Evolutionary conservation across 768 basidiomycete genomes (phyloP).

Genomic region (Hygrophorus pudorinus): DNA sequence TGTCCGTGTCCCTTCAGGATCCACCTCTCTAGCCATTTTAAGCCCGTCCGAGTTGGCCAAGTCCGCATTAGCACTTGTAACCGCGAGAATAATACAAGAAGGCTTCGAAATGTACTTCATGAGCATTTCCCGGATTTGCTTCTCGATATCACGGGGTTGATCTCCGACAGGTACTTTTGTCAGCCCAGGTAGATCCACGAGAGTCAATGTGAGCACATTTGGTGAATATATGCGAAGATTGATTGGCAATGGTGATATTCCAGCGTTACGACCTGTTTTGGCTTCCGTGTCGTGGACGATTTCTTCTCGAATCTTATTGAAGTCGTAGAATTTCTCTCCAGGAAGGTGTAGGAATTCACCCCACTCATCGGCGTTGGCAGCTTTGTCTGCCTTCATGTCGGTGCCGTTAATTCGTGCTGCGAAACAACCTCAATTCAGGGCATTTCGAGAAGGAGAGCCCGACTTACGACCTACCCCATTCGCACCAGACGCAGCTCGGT

Average conservation of each 20-base stretch:
- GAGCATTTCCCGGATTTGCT: slow-evolving; percentile 95
- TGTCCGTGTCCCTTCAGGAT: slow-evolving; percentile 92
- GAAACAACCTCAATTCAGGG: slow-evolving; percentile 12
- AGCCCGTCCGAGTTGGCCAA: slow-evolving; percentile 97
- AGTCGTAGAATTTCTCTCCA: slow-evolving; percentile 96
- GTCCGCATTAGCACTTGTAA: slow-evolving; percentile 93
- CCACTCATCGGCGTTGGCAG: slow-evolving; percentile 93
- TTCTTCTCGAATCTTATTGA: slow-evolving; percentile 92
- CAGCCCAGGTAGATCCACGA: slow-evolving; percentile 95
- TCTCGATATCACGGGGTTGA: slow-evolving; percentile 95
- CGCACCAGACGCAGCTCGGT: slow-evolving; percentile 51
- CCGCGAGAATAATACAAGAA: slow-evolving; percentile 92
- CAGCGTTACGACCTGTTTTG: slow-evolving; percentile 97
- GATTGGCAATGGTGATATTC: slow-evolving; percentile 95
- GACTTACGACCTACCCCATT: slow-evolving; percentile 32
- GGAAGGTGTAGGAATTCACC: slow-evolving; percentile 97
- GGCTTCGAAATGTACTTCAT: slow-evolving; percentile 92
- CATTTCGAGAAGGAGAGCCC: slow-evolving; percentile 3
- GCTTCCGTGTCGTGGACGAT: slow-evolving; percentile 96
- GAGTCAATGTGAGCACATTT: slow-evolving; percentile 91
- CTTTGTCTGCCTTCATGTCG: slow-evolving; percentile 50
- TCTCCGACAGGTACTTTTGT: slow-evolving; percentile 95
- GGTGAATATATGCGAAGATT: slow-evolving; percentile 97
- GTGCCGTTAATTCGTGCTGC: slow-evolving; percentile 34
- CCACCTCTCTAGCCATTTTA: slow-evolving; percentile 93